These are phyloP conservation scores for Eremothecium gossypii DNA, from an alignment of 1,139 yeast genomes.

Conservation along the genomic window DNA sequence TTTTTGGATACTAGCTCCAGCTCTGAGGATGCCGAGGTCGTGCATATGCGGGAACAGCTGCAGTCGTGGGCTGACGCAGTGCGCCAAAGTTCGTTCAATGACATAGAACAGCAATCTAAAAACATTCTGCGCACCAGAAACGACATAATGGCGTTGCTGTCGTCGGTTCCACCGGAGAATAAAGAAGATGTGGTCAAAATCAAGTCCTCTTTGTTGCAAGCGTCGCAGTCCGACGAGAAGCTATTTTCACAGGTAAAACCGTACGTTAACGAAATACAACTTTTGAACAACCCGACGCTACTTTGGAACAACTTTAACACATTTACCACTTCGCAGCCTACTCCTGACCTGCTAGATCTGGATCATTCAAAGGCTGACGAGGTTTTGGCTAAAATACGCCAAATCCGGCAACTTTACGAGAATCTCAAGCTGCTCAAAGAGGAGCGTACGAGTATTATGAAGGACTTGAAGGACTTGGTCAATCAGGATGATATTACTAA, in stretches of 20 bases:
- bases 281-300: slow-evolving; percentile 29
- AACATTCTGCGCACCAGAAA: slow-evolving; percentile 30
- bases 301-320: slow-evolving; percentile 27
- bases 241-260: slow-evolving; percentile 38
- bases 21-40: slow-evolving; percentile 18
- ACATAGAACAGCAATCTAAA: slow-evolving; percentile 24
- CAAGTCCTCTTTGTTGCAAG: slow-evolving; percentile 48
- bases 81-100: slow-evolving; percentile 19
- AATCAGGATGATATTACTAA: slow-evolving; percentile 84
- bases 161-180: slow-evolving; percentile 18
- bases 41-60: slow-evolving; percentile 25
- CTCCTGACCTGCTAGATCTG: slow-evolving; percentile 49
- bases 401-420: slow-evolving; percentile 40
- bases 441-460: slow-evolving; percentile 53
- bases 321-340: slow-evolving; percentile 12
- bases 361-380: slow-evolving; percentile 39
- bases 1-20: slow-evolving; percentile 14
- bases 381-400: slow-evolving; percentile 25
- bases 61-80: slow-evolving; percentile 23
- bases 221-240: slow-evolving; percentile 56
- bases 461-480: slow-evolving; percentile 58
- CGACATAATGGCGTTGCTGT: slow-evolving; percentile 31
- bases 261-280: slow-evolving; percentile 30
- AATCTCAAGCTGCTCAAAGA: slow-evolving; percentile 42
- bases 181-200: slow-evolving; percentile 26